Evolutionary conservation across 1,284 basidiomycete species (phyloP).

Genomic region (Ustilago trichophora): DNA sequence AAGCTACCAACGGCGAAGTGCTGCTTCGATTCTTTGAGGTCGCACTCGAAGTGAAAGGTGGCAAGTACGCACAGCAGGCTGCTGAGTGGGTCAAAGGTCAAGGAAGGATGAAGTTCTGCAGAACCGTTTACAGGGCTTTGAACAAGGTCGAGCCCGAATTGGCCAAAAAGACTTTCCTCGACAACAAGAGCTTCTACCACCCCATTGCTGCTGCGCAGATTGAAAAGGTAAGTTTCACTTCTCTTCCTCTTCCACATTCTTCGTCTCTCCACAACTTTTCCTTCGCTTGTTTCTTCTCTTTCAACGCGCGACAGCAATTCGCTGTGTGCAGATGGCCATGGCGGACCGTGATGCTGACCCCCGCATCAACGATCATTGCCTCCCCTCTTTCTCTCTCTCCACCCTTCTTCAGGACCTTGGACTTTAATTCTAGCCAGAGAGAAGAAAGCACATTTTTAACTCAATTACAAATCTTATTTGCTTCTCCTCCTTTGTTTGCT

Average conservation of each 20-base stretch:
- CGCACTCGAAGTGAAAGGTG: slow-evolving; percentile 68
- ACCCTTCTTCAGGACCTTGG: slow-evolving; percentile 41
- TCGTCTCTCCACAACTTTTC: too few species aligned
- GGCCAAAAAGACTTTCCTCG: slow-evolving; percentile 73
- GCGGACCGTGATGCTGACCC: slow-evolving; percentile 33
- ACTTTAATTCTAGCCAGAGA: slow-evolving; percentile 4
- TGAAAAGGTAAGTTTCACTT: slow-evolving; percentile 62
- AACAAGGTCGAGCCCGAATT: slow-evolving; percentile 73
- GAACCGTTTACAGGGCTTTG: slow-evolving; percentile 69
- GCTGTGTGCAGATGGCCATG: too few species aligned
- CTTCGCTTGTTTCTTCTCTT: too few species aligned
- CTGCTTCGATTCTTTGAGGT: slow-evolving; percentile 70
- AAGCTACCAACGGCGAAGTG: slow-evolving; percentile 69
- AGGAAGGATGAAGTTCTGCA: slow-evolving; percentile 69
- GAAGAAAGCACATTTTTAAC: background rate
- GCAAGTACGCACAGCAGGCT: slow-evolving; percentile 68
- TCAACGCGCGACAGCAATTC: too few species aligned
- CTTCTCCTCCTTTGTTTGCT: too few species aligned
- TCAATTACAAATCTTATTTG: slow-evolving; percentile 2
- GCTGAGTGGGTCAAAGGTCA: slow-evolving; percentile 70
- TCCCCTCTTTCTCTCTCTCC: background rate
- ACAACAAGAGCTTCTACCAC: slow-evolving; percentile 70
- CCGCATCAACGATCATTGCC: too few species aligned
- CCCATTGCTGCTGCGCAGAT: slow-evolving; percentile 65
- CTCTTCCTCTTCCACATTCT: too few species aligned